Evolutionary conservation across 331 rosid species (phyloP), one percentile per base, ranked within the genome.

Genomic region (Phaseolus coccineus): DNA sequence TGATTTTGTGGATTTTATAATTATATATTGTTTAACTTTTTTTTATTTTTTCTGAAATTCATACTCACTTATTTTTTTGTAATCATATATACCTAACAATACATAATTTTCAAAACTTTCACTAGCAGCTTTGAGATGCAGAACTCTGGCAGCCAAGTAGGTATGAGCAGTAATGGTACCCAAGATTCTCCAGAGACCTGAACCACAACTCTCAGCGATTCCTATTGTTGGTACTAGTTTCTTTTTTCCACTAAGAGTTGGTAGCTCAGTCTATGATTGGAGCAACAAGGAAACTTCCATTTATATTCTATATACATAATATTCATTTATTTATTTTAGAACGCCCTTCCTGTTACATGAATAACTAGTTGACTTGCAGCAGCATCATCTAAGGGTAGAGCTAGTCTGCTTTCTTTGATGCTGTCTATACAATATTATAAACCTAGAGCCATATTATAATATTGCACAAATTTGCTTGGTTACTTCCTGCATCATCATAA

Each of bases 171-270:
- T 46, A 40, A 47, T 37, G 81, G 42, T 19, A 62, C n/a, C 58
- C 57, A 71, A 73, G 66, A 56, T 57, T 73, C 72, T 46, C 75
- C n/a, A 77, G 39, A 62, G 19, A 48, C 55, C 14, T 69, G 69
- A 19, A 14, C 58, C 56, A 19, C 53, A 30, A 42, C 31, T 72
- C 52, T 67, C 74, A 67, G 28, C 15, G 35, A 67, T 67, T 74
- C 77, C 48, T 28, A 73, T 75, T 12, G 13, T 22, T 3, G 61
- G 72, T 79, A 35, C 25, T 40, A 12, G 42, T 7, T 2, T 24
- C 24, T 22, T 51, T 25, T 77, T 37, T 19, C 4, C 1, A 19
- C 13, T 13, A 46, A 58, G 8, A 46, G 30, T 46, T n/a, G 63
- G 70, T 24, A 44, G 47, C 56, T 59, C 62, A 12, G 12, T 39